phyloP scores from a whole-genome alignment of 805 yeast species.

The Cyberlindnera americana region DNA sequence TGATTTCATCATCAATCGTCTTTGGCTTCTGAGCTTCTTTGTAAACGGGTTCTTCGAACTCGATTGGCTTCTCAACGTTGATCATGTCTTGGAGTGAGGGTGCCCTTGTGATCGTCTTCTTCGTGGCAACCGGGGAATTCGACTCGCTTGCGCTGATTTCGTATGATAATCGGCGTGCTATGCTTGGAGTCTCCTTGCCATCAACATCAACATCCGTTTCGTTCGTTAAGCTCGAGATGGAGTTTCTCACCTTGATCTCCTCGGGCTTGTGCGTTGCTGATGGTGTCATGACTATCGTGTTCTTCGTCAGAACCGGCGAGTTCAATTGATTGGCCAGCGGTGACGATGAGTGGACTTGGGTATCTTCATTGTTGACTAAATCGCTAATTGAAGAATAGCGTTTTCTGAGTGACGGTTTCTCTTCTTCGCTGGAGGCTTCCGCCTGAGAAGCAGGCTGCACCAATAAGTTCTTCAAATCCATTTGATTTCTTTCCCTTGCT shows the following conservation, averaged over 20 bases:
- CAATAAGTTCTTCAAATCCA: conserved; percentile 25
- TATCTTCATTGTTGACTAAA: conserved; percentile 18
- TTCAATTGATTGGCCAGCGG: conserved; percentile 6
- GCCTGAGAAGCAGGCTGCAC: conserved; percentile 4
- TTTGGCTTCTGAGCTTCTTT: conserved; percentile 4
- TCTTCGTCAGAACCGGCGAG: conserved; percentile 14
- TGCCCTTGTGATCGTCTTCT: conserved; percentile 19
- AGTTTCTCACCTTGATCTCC: conserved; percentile 20
- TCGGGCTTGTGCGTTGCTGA: conserved; percentile 9
- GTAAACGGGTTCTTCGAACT: conserved; percentile 15
- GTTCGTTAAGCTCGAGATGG: conserved; percentile 36
- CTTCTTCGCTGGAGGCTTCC: not conserved
- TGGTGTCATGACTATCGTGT: not conserved
- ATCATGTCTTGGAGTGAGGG: conserved; percentile 19
- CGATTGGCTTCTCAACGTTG: conserved; percentile 13
- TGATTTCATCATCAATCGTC: conserved; percentile 11
- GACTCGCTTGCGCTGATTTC: conserved; percentile 23
- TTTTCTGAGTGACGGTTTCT: conserved; percentile 13
- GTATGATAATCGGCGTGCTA: conserved; percentile 29
- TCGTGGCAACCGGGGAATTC: conserved; percentile 25
- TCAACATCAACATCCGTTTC: conserved; percentile 42
- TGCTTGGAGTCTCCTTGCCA: conserved; percentile 37
- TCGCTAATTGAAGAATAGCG: conserved; percentile 21
- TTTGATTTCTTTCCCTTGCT: conserved; percentile 2
- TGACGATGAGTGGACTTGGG: conserved; percentile 5